These are phyloP conservation scores for Suillus decipiens DNA, from an alignment of 768 basidiomycete species.

Conservation along the genomic window DNA sequence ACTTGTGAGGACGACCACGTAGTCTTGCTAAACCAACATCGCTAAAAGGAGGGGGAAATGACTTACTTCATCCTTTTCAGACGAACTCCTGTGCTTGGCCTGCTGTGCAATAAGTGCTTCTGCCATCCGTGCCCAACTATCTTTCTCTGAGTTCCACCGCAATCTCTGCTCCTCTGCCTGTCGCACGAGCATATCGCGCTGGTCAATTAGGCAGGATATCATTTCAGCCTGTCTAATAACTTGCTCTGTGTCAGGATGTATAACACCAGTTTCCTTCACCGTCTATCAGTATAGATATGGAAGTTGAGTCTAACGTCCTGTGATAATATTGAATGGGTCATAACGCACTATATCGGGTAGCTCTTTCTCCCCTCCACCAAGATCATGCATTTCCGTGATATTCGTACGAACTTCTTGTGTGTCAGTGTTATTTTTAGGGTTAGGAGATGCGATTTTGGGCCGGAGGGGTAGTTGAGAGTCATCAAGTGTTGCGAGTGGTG, in stretches of 20 bases:
- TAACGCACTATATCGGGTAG: conserved; percentile 57
- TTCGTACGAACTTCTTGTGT: conserved; percentile 49
- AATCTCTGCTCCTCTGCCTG: conserved; percentile 59
- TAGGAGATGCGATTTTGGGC: conserved; percentile 31
- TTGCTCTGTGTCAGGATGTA: conserved; percentile 44
- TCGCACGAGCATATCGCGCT: conserved; percentile 57
- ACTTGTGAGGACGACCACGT: neutral
- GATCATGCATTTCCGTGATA: conserved; percentile 45
- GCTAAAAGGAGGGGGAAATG: conserved; percentile 6
- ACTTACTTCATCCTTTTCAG: conserved; percentile 47
- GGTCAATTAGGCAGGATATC: conserved; percentile 55
- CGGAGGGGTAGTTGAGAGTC: conserved; percentile 23
- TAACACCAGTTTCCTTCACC: conserved; percentile 44
- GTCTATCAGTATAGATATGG: conserved; percentile 36
- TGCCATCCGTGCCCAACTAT: conserved; percentile 64
- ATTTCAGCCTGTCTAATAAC: conserved; percentile 62
- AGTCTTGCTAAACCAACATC: conserved; percentile 6
- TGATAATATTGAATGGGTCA: conserved; percentile 15
- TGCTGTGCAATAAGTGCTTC: conserved; percentile 61
- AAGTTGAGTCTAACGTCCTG: conserved; percentile 6
- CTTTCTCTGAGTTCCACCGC: conserved; percentile 63
- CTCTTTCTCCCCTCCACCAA: conserved; percentile 48
- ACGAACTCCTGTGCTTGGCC: conserved; percentile 39
- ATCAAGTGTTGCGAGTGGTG: conserved; percentile 21
- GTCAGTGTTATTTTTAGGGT: conserved; percentile 48